Base-by-base conservation (phyloP, 371 early-diverging fungal species). In the Rhizopus microsporus region DNA sequence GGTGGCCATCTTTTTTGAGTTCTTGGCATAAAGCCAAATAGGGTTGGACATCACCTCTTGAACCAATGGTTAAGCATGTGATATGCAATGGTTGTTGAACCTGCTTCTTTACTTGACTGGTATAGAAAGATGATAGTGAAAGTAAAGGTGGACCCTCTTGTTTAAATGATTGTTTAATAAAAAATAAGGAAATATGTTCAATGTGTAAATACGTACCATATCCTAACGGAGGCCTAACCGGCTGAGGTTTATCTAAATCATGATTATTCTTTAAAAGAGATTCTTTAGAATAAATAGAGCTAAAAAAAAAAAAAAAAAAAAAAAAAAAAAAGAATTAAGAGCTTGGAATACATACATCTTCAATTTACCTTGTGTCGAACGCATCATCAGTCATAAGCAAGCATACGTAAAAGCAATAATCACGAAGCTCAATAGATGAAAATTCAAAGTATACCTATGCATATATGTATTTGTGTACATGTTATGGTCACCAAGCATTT, bases 41-140 rank as follows among this genome's bases (percentile, higher is more conserved):
- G 1, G 93, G 93, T 59, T 93, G 90, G 3, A 93, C 91, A 71
- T 93, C 93, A 7, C 93, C 93, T 34, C 93, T 79, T 8, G 90
- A 88, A 12, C 93, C 93, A 59, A 91, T 89, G 0, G 92, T 91
- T 15, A 91, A 59, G 37, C 85, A 86, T 0, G 91, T 91, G 50
- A 92, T 87, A 52, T 83, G 91, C 70, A 92, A 59, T 3, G 86
- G 73, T 3, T 57, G 54, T 7, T 73, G 64, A 4, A 79, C 75
- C 15, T 40, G 34, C 16, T 58, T 48, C 12, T 46, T 46, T 46
- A 23, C 8, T 29, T 5, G 29, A 7, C 7, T 40, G 23, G 5
- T 54, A 15, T 32, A 54, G 45, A 16, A 29, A 5, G 46, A 46
- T 10, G 54, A 56, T n/a, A 45, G 45, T 3, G 63, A 59, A 2